Evolutionary conservation across 208 protist genomes (phyloP).

Genomic region (Tetramitus jugosus): DNA sequence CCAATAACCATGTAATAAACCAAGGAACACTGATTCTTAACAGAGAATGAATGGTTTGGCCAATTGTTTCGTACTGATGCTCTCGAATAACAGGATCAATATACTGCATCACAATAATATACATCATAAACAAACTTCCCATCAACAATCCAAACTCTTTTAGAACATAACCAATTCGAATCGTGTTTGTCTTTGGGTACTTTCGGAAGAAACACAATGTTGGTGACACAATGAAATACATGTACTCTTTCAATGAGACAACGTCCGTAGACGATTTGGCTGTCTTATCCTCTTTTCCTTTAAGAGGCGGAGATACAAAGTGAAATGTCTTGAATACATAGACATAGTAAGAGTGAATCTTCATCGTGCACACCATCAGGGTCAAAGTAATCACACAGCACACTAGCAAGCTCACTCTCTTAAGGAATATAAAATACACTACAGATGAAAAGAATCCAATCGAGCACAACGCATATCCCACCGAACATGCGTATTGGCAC

Average conservation of each 20-base stretch:
- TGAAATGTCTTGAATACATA: background rate
- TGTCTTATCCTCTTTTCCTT: background rate
- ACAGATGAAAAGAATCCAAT: too few relatives aligned
- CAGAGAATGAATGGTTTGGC: background rate
- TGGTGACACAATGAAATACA: conserved; percentile 47
- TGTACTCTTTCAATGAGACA: conserved; percentile 40
- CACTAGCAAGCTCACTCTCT: too few relatives aligned
- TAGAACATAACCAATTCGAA: conserved; percentile 33
- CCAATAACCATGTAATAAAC: conserved; percentile 14
- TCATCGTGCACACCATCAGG: background rate
- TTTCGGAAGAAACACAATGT: conserved; percentile 51
- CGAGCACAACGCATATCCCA: too few relatives aligned
- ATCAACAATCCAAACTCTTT: background rate
- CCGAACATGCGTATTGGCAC: too few relatives aligned
- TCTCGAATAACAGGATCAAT: conserved; percentile 21
- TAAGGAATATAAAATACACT: background rate
- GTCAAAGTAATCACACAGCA: background rate
- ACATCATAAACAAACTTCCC: background rate
- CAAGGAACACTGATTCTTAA: conserved; percentile 11
- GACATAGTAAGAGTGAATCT: background rate
- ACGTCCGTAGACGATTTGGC: too few relatives aligned
- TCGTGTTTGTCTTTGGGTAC: conserved; percentile 45
- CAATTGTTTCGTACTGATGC: background rate
- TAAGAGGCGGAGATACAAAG: too few relatives aligned
- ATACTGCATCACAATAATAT: conserved; percentile 25